A percentile compares a stretch with the other conserved stretches of the same genome.
Conservation (phyloP, 2,329 filamentous ascomycete genomes). For the Colletotrichum eleusines region DNA sequence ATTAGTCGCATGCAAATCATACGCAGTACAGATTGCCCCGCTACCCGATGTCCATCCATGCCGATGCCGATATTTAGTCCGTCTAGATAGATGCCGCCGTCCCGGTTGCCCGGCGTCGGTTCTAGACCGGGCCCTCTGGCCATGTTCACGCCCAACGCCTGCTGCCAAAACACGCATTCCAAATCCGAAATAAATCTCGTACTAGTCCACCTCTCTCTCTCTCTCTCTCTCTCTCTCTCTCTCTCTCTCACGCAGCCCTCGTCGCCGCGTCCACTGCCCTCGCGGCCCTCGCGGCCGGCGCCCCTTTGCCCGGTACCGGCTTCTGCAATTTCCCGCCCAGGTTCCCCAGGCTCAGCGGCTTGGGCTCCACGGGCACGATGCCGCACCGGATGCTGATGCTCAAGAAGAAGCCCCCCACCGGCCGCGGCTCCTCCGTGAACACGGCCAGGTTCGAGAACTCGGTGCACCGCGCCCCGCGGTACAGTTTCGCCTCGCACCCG, state of each 20-base stretch:
- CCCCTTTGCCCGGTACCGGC: slow-evolving; percentile 16
- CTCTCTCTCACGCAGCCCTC: neutral
- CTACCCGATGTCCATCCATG: neutral
- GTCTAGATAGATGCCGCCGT: neutral
- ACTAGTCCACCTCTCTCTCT: neutral
- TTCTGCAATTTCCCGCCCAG: slow-evolving; percentile 35
- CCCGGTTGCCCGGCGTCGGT: neutral
- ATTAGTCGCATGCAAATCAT: neutral
- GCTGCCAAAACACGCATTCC: neutral
- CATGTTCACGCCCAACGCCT: neutral
- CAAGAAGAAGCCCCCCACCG: slow-evolving; percentile 34
- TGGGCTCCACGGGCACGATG: slow-evolving; percentile 30
- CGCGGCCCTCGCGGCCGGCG: neutral
- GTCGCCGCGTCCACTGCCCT: slow-evolving; percentile 20
- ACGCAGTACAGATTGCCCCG: neutral
- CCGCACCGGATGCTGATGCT: slow-evolving; percentile 39
- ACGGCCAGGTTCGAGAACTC: slow-evolving; percentile 34
- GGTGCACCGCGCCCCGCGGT: slow-evolving; percentile 29
- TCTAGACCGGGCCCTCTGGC: neutral
- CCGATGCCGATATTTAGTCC: neutral
- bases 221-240: too few relatives aligned
- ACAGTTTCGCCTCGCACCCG: slow-evolving; percentile 39
- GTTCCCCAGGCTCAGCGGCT: slow-evolving; percentile 31
- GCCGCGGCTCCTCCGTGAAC: slow-evolving; percentile 30
- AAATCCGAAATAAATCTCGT: neutral